These are phyloP conservation scores for Colletotrichum falcatum DNA, from an alignment of 2,329 filamentous ascomycete species.

Conservation along the genomic window DNA sequence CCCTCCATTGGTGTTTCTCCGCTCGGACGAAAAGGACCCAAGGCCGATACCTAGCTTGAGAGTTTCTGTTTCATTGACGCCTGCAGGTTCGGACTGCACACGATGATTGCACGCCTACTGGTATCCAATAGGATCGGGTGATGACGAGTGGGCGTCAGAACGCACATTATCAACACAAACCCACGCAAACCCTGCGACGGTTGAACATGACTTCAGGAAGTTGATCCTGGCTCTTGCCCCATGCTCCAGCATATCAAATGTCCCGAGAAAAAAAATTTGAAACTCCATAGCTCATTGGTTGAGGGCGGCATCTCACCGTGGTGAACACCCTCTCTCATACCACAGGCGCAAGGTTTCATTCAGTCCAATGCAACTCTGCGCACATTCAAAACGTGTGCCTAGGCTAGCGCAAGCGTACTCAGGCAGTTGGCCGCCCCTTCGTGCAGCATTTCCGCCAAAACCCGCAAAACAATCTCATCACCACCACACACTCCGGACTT, in stretches of 20 bases:
- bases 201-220: background rate
- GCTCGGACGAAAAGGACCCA: too few species aligned
- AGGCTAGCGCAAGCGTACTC: background rate
- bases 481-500: too few species aligned
- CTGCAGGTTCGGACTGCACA: background rate
- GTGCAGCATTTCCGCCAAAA: too few species aligned
- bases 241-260: too few species aligned
- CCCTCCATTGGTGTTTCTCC: too few species aligned
- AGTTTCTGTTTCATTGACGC: background rate
- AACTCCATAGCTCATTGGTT: background rate
- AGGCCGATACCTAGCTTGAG: background rate
- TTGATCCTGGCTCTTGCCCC: background rate
- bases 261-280: background rate
- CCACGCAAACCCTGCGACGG: background rate
- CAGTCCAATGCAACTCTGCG: background rate
- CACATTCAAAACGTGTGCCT: too few species aligned
- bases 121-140: background rate
- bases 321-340: background rate
- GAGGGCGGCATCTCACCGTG: background rate
- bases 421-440: too few species aligned
- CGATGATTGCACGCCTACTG: too few species aligned
- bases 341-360: background rate
- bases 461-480: too few species aligned
- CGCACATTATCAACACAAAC: background rate
- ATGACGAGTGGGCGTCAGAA: background rate